phyloP scores from a whole-genome alignment of 768 basidiomycete genomes.

The Pholiota conissans region DNA sequence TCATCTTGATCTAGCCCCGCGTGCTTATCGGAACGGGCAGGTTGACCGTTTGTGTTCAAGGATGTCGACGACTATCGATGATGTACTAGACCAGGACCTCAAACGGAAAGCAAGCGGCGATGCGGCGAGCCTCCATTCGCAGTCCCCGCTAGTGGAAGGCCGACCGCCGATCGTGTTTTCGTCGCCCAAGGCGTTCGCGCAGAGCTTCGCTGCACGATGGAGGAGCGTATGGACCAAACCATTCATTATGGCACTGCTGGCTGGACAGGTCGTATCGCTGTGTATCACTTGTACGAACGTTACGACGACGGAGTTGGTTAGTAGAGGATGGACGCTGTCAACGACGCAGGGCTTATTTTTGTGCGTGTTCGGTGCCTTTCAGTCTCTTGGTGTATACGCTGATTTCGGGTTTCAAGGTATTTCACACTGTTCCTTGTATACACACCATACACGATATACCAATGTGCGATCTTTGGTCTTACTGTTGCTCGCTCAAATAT shows the following conservation, averaged over 20 bases:
- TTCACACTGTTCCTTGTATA: slow-evolving; percentile 74
- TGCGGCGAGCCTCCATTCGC: neutral
- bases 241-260: slow-evolving; percentile 67
- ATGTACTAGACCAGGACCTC: neutral
- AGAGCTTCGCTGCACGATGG: slow-evolving; percentile 60
- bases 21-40: neutral
- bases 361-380: slow-evolving; percentile 44
- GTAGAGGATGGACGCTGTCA: slow-evolving; percentile 68
- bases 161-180: slow-evolving; percentile 69
- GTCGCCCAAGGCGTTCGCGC: slow-evolving; percentile 52
- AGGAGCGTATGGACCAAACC: slow-evolving; percentile 77
- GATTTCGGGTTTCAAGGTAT: slow-evolving; percentile 55
- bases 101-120: neutral
- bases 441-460: slow-evolving; percentile 88
- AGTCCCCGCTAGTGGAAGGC: neutral
- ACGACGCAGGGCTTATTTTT: slow-evolving; percentile 85
- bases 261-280: slow-evolving; percentile 81
- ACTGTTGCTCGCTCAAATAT: slow-evolving; percentile 2
- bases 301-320: slow-evolving; percentile 76
- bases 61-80: slow-evolving; percentile 1
- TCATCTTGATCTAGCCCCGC: neutral
- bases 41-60: neutral
- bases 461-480: slow-evolving; percentile 52
- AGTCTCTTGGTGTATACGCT: neutral
- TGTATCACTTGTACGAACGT: slow-evolving; percentile 91